Base-by-base conservation (phyloP, 305 asterid species). In the Euphrasia arctica region DNA sequence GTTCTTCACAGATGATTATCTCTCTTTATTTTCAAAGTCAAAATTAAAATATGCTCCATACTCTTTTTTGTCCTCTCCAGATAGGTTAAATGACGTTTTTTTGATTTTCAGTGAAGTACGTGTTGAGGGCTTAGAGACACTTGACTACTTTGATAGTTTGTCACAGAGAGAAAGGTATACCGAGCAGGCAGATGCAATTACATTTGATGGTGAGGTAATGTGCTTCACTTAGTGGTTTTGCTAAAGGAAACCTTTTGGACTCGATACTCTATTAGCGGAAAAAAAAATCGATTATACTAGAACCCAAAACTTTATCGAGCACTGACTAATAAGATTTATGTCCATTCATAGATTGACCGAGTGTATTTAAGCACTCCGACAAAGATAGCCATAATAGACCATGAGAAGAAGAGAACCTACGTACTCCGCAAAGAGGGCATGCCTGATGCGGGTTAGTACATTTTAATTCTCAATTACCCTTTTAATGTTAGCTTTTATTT, bases 171-270 rank as follows among this genome's bases (percentile, higher is more conserved):
- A 83, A 76, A 85, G 97, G 82, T 87, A 73, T 57, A 90, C 96
- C 2, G 96, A 90, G 80, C 97, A 72, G 81, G 97, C 96, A 52
- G 97, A 88, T 81, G 96, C 97, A 70, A 81, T 88, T 57, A 88
- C 95, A 59, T 91, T 91, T 75, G 96, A 91, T 54, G 79, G 83
- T 36, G 92, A 89, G 96, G 96, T 91, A 88, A 65, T 64, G 64
- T 59, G 63, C 60, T 62, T 51, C 27, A 3, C 31, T 57, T 69
- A 62, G 64, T 60, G 43, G 57, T 28, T 58, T 41, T 66, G 52
- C 67, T 32, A 48, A 45, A 72, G 45, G 57, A 41, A 50, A 47
- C 70, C 14, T 49, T 47, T 32, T 48, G 47, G 13, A 31, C 31
- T 14, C 34, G 31, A 34, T 29, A 28, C 47, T 11, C 47, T 52